These are phyloP conservation scores for Fragaria ananassa DNA, from an alignment of 306 rosid species.

Conservation along the genomic window DNA sequence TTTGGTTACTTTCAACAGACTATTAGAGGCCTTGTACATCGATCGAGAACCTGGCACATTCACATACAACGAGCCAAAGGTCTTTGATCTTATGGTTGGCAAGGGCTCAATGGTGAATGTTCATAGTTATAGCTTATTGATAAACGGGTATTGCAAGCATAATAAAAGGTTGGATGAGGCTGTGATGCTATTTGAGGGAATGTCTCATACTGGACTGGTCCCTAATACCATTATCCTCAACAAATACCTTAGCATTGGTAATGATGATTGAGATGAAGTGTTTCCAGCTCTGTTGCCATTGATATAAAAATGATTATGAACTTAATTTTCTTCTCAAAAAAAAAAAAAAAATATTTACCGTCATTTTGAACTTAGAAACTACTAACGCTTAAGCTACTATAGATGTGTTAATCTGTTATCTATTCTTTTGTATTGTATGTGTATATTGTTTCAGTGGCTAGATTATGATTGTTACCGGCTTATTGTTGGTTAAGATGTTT, in stretches of 20 bases:
- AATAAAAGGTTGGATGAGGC: neutral
- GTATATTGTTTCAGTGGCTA: no score
- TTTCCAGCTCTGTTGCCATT: conserved; percentile 1
- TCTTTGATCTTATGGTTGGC: no score
- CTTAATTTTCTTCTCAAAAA: neutral
- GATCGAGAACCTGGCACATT: conserved; percentile 17
- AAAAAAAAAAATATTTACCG: no score
- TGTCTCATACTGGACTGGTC: neutral
- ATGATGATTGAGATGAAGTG: neutral
- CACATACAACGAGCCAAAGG: conserved; percentile 15
- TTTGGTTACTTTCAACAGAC: conserved; percentile 20
- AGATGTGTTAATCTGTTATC: no score
- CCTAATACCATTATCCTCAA: neutral
- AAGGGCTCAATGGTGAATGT: neutral
- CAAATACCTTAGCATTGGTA: neutral
- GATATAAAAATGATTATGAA: neutral
- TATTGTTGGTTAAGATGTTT: no score
- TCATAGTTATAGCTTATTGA: neutral
- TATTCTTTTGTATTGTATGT: no score
- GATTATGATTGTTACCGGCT: no score
- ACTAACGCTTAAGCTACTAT: no score
- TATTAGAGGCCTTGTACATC: conserved; percentile 35
- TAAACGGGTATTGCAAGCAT: neutral
- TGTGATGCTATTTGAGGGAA: neutral
- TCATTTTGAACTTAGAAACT: no score